phyloP scores from a whole-genome alignment of 805 yeast genomes.

The Isabelozyma gotoi region DNA sequence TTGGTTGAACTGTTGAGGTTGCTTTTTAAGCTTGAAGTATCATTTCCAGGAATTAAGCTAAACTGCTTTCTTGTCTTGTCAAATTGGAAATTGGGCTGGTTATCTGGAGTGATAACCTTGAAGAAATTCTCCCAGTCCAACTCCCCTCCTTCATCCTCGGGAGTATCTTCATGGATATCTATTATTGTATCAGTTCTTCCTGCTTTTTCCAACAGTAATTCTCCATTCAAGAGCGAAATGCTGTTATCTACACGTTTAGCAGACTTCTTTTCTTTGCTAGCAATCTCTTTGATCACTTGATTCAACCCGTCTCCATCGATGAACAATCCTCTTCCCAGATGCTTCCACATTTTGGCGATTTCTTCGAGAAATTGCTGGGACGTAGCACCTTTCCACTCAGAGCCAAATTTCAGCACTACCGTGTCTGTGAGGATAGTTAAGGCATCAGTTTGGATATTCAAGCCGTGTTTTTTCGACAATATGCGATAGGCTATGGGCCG shows the following conservation, averaged over 20 bases:
- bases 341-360: slow-evolving; percentile 81
- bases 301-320: slow-evolving; percentile 72
- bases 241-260: slow-evolving; percentile 1
- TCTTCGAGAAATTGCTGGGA: slow-evolving; percentile 70
- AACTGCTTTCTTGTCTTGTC: slow-evolving; percentile 64
- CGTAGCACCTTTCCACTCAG: slow-evolving; percentile 75
- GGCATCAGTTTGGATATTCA: slow-evolving; percentile 86
- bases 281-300: slow-evolving; percentile 60
- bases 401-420: slow-evolving; percentile 76
- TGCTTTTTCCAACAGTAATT: slow-evolving; percentile 16
- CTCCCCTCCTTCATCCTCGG: slow-evolving; percentile 17
- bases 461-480: slow-evolving; percentile 87
- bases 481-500: slow-evolving; percentile 92
- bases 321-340: slow-evolving; percentile 83
- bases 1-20: slow-evolving; percentile 27
- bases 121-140: slow-evolving; percentile 75
- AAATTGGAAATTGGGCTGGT: slow-evolving; percentile 65
- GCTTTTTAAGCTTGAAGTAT: slow-evolving; percentile 8
- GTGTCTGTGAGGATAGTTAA: slow-evolving; percentile 69
- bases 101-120: slow-evolving; percentile 59
- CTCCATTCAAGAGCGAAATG: too few relatives aligned
- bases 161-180: slow-evolving; percentile 9
- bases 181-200: slow-evolving; percentile 22
- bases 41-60: slow-evolving; percentile 26
- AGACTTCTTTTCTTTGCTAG: slow-evolving; percentile 12